Percentiles rank a stretch among this genome's conserved stretches.
These are phyloP conservation scores for Penicillium bovifimosum DNA, from an alignment of 495 filamentous ascomycete species.

Conservation along the genomic window DNA sequence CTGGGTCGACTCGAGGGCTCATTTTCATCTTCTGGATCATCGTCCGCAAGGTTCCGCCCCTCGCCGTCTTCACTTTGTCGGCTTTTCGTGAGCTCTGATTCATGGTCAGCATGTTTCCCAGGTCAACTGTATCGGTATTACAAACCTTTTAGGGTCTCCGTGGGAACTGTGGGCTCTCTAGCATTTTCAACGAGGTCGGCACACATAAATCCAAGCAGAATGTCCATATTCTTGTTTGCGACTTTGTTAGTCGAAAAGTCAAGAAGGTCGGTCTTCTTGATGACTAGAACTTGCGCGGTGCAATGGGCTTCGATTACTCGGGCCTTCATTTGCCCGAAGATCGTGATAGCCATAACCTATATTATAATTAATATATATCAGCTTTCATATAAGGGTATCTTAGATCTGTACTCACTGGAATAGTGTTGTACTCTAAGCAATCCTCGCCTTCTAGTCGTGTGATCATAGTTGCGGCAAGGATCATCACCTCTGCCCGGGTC, in stretches of 20 bases:
- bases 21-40: too few relatives aligned
- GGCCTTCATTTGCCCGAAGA: neutral
- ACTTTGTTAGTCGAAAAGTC: neutral
- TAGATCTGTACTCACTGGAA: neutral
- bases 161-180: neutral
- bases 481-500: neutral
- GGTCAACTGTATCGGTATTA: neutral
- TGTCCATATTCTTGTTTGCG: neutral
- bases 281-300: neutral
- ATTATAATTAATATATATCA: neutral
- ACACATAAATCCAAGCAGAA: neutral
- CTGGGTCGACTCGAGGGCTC: too few relatives aligned
- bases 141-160: neutral
- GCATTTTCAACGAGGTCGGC: neutral
- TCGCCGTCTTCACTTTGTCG: too few relatives aligned
- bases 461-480: neutral
- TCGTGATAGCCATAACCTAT: neutral
- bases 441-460: neutral
- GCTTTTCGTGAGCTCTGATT: too few relatives aligned
- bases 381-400: neutral
- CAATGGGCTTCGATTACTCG: neutral
- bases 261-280: neutral
- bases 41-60: too few relatives aligned
- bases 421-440: neutral
- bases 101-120: too few relatives aligned